Evolutionary conservation across 768 basidiomycete genomes (phyloP).

Genomic region (Royoungia palumana): DNA sequence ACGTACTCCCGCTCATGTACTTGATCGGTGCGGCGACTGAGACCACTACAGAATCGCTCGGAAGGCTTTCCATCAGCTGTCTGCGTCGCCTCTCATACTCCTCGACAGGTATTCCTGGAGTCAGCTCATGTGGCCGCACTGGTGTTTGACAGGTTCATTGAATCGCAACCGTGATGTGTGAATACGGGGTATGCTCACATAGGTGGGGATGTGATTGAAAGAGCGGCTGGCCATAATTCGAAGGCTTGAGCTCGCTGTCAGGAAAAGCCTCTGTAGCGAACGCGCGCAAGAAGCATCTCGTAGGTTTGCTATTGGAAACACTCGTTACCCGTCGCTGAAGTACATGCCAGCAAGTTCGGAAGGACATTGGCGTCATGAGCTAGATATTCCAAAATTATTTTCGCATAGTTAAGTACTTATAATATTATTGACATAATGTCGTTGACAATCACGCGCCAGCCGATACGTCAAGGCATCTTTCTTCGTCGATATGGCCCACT

Average conservation of each 20-base stretch:
- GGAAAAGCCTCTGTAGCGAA: conserved; percentile 34
- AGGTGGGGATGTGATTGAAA: conserved; percentile 81
- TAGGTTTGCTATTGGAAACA: neutral
- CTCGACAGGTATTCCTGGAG: conserved; percentile 70
- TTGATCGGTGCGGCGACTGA: conserved; percentile 77
- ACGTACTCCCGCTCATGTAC: conserved; percentile 80
- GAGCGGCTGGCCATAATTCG: conserved; percentile 76
- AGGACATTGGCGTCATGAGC: conserved; percentile 17
- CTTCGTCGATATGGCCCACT: conserved; percentile 8
- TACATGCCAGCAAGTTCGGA: conserved; percentile 13
- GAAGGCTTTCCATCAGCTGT: conserved; percentile 69
- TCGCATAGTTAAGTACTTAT: neutral
- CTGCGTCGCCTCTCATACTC: conserved; percentile 77
- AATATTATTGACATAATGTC: neutral
- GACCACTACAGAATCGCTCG: conserved; percentile 70
- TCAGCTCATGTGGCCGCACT: conserved; percentile 68
- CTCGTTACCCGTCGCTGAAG: conserved; percentile 7
- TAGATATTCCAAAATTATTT: conserved; percentile 4
- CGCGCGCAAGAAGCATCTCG: conserved; percentile 11
- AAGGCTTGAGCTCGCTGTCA: conserved; percentile 53
- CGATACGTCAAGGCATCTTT: neutral
- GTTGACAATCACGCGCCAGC: conserved; percentile 20
- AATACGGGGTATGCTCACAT: conserved; percentile 36
- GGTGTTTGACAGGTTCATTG: conserved; percentile 4
- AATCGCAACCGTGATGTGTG: neutral